Evolutionary conservation across 352 stramenopile genomes (phyloP).

Genomic region (Globisporangium camurandrum): DNA sequence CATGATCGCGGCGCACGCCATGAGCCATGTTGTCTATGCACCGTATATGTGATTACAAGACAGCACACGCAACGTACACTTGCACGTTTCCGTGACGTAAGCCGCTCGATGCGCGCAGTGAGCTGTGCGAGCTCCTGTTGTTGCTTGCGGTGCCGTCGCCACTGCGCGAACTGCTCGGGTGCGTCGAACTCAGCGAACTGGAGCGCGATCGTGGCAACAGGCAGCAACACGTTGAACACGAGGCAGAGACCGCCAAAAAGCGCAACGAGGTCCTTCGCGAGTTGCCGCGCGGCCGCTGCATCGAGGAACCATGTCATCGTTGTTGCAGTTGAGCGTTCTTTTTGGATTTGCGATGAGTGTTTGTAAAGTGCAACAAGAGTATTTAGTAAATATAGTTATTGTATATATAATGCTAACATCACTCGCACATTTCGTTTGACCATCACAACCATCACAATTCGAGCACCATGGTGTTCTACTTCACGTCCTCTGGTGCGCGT

Average conservation of each 20-base stretch:
- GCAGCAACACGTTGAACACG: slow-evolving; percentile 33
- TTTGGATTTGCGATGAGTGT: background rate
- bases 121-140: slow-evolving; percentile 34
- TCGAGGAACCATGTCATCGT: background rate
- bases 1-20: too few species aligned
- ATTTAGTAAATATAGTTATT: too few species aligned
- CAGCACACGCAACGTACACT: too few species aligned
- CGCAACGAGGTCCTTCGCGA: slow-evolving; percentile 31
- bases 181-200: slow-evolving; percentile 23
- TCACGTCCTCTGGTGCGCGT: slow-evolving; percentile 67
- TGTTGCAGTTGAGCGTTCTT: background rate
- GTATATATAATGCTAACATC: too few species aligned
- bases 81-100: slow-evolving; percentile 1
- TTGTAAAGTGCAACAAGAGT: background rate
- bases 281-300: slow-evolving; percentile 2
- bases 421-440: too few species aligned
- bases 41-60: background rate
- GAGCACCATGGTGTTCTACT: slow-evolving; percentile 68
- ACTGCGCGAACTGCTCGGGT: slow-evolving; percentile 28
- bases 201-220: slow-evolving; percentile 18
- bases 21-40: too few species aligned
- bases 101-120: slow-evolving; percentile 22
- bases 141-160: slow-evolving; percentile 27
- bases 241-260: slow-evolving; percentile 39
- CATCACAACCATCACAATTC: too few species aligned